Evolutionary conservation across 1,139 yeast genomes (phyloP), one percentile per base, ranked within the genome.

Genomic region (Scheffersomyces parashehatae): DNA sequence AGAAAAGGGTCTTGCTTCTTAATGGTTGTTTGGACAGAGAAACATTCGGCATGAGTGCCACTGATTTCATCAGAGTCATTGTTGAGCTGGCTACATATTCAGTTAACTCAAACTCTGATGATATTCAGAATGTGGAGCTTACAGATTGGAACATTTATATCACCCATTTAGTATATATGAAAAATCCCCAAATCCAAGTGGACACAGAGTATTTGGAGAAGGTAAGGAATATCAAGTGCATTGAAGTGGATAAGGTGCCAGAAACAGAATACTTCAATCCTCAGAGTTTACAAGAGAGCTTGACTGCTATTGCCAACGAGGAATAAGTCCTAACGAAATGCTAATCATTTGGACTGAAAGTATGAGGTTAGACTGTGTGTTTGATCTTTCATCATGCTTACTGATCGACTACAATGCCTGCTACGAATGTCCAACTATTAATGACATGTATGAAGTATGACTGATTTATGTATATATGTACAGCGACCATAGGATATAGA

Each of bases 11-110:
- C 2, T 60, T 89, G 24, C 63, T 88, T 10, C 64, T 88, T 35
- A 89, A 89, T 62, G 95, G 95, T 3, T 69, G 79, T 39, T 66
- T 69, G 34, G 97, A 89, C 58, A 68, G 96, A 47, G 97, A 89
- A 59, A 88, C 96, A 0, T 73, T 68, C 47, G 85, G 85, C 0
- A 73, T 87, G 76, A 65, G 70, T 20, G 89, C 90, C 0, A 49
- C 64, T 4, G 86, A 79, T 36, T 85, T 82, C 55, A 68, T 87
- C 2, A 64, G 71, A 29, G 74, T 80, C 7, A 69, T 88, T 6
- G 75, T 78, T 16, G 71, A 76, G 48, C 76, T 73, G 74, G 77
- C 77, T 2, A 59, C 64, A 3, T 74, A 75, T 50, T 71, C 76
- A 8, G 58, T 69, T 40, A 54, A 54, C 30, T 50, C 52, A 39